A percentile compares a stretch with the other conserved stretches of the same genome.
phyloP scores from a whole-genome alignment of 345 rosid species.

The Acer negundo region DNA sequence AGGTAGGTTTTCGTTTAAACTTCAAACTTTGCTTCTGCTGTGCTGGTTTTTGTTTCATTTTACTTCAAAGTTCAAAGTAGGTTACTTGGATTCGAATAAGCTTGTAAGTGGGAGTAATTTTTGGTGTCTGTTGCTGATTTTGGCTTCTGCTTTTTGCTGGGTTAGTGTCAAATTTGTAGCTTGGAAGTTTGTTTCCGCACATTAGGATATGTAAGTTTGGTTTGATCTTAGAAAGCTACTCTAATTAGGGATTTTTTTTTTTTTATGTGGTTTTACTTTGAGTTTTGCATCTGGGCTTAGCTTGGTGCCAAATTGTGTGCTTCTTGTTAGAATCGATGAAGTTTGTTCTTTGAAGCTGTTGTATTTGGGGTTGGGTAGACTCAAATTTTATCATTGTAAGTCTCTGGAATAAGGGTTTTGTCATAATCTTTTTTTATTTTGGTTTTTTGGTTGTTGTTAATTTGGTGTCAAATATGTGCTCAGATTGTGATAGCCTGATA shows the following conservation, averaged over 20 bases:
- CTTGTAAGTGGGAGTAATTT: background rate
- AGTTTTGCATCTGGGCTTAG: constrained; percentile 23
- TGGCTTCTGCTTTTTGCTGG: constrained; percentile 21
- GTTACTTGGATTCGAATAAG: background rate
- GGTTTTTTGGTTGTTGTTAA: background rate
- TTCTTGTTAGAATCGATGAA: background rate
- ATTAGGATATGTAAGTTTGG: constrained; percentile 11
- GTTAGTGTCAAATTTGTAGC: constrained; percentile 7
- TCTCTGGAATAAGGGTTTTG: background rate
- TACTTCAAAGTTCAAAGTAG: constrained; percentile 7
- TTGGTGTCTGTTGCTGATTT: constrained; percentile 18
- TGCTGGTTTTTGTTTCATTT: constrained; percentile 5
- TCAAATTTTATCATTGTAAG: background rate
- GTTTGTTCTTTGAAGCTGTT: constrained; percentile 12
- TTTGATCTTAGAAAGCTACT: constrained; percentile 15
- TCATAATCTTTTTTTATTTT: constrained; percentile 6
- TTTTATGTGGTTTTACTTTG: background rate
- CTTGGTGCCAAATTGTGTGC: constrained; percentile 16
- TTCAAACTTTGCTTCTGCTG: constrained; percentile 4
- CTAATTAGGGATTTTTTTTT: constrained; percentile 1
- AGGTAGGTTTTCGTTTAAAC: constrained; percentile 32
- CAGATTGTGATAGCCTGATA: background rate
- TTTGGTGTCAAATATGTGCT: background rate
- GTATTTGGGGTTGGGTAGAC: background rate
- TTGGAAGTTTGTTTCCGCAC: constrained; percentile 7